phyloP scores from a whole-genome alignment of 768 basidiomycete genomes.

The Mycena sanguinolenta region DNA sequence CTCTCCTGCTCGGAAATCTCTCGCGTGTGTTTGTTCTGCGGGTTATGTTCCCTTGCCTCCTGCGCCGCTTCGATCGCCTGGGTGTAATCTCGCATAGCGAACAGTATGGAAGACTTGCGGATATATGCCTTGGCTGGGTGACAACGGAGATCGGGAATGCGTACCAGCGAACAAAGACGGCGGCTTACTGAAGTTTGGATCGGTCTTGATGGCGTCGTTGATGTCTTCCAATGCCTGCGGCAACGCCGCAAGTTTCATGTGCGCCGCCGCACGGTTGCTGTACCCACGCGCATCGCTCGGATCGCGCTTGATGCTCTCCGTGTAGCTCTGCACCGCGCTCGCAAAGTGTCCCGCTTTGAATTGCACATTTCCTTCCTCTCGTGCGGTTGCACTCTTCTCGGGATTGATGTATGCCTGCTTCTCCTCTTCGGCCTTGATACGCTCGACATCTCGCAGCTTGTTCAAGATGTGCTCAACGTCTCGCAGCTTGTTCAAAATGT shows the following conservation, averaged over 20 bases:
- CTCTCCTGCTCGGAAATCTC: conserved; percentile 87
- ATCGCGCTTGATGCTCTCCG: conserved; percentile 96
- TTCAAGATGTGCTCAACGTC: too few relatives aligned
- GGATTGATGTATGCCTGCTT: conserved; percentile 90
- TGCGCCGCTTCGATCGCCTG: conserved; percentile 90
- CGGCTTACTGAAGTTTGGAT: conserved; percentile 82
- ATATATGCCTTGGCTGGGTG: conserved; percentile 92
- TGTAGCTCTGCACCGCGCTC: conserved; percentile 90
- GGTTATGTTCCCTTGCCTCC: conserved; percentile 81
- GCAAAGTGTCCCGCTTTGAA: conserved; percentile 97
- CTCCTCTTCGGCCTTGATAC: conserved; percentile 81
- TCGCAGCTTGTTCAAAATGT: conserved; percentile 91
- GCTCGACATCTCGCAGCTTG: too few relatives aligned
- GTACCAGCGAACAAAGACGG: conserved; percentile 9
- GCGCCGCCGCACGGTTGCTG: conserved; percentile 98
- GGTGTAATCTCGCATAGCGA: conserved; percentile 91
- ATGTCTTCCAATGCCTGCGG: conserved; percentile 98
- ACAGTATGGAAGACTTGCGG: conserved; percentile 88
- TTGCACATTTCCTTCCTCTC: conserved; percentile 92
- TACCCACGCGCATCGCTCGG: conserved; percentile 92
- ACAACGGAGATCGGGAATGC: conserved; percentile 3
- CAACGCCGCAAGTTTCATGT: conserved; percentile 93
- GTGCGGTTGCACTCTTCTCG: conserved; percentile 80
- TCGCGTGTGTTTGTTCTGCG: conserved; percentile 81
- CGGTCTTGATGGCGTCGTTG: conserved; percentile 92